phyloP scores from a whole-genome alignment of 2,329 filamentous ascomycete species.

The Nectriaceae sp. region DNA sequence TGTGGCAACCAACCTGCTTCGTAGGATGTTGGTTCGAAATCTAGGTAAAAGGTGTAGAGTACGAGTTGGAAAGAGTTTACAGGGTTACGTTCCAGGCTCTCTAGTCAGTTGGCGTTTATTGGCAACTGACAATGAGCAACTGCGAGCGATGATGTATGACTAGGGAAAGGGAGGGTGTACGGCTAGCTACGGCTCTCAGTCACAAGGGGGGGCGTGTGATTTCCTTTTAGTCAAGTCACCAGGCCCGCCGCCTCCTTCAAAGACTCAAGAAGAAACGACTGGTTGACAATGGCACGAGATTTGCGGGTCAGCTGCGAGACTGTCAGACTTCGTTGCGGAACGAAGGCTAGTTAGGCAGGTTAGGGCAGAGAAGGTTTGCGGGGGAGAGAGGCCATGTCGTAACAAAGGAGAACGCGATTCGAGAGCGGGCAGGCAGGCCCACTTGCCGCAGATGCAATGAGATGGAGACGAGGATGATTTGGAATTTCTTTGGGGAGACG shows the following conservation, averaged over 20 bases:
- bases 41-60: background rate
- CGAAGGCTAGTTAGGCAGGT: no score
- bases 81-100: background rate
- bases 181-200: constrained; percentile 24
- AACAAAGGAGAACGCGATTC: constrained; percentile 1
- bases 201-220: constrained; percentile 22
- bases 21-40: background rate
- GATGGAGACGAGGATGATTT: background rate
- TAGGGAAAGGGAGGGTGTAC: constrained; percentile 19
- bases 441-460: background rate
- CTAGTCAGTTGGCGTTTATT: background rate
- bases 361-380: constrained; percentile 17
- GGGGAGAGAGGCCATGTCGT: constrained; percentile 11
- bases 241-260: background rate
- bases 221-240: constrained; percentile 9
- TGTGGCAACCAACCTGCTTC: background rate
- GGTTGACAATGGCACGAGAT: constrained; percentile 18
- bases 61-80: background rate
- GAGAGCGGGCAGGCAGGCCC: no score
- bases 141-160: constrained; percentile 19
- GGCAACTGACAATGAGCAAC: background rate
- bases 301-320: constrained; percentile 16
- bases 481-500: constrained; percentile 2
- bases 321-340: background rate
- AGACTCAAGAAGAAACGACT: background rate